phyloP scores from a whole-genome alignment of 106 monocot genomes.

The Dendrobium chrysotoxum region DNA sequence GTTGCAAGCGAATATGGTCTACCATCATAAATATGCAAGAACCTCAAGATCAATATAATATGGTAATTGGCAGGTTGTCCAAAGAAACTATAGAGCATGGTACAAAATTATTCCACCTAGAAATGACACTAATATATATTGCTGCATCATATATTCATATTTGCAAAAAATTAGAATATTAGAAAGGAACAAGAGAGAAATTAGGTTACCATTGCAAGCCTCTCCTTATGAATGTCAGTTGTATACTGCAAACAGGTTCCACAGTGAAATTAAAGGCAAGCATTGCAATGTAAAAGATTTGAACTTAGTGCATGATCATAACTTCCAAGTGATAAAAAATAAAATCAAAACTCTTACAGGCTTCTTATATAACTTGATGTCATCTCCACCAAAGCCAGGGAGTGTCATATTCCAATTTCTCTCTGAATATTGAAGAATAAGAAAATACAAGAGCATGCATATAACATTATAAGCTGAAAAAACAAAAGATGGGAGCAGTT shows the following conservation, averaged over 20 bases:
- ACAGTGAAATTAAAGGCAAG: slow-evolving; percentile 12
- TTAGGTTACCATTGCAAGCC: slow-evolving; percentile 70
- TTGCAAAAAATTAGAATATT: slow-evolving; percentile 1
- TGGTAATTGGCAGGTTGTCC: too few relatives aligned
- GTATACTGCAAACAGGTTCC: slow-evolving; percentile 33
- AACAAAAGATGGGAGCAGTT: neutral
- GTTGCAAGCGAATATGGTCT: too few relatives aligned
- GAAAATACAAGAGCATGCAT: neutral
- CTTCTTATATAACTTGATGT: slow-evolving; percentile 86
- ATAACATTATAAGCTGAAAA: neutral
- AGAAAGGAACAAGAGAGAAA: neutral
- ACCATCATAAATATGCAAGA: too few relatives aligned
- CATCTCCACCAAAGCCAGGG: slow-evolving; percentile 95
- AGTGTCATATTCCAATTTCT: slow-evolving; percentile 87
- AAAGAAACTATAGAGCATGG: too few relatives aligned
- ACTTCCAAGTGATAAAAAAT: neutral
- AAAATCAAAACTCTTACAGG: slow-evolving; percentile 40
- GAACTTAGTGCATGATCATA: neutral
- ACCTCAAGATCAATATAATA: too few relatives aligned
- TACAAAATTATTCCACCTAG: too few relatives aligned
- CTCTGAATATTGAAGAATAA: slow-evolving; percentile 38
- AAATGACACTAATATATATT: too few relatives aligned
- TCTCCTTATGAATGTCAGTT: slow-evolving; percentile 94
- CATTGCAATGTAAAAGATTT: neutral
- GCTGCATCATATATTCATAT: too few relatives aligned